phyloP scores from a whole-genome alignment of 371 early-diverging fungal genomes.

The Amoeboaphelidium protococcarum region DNA sequence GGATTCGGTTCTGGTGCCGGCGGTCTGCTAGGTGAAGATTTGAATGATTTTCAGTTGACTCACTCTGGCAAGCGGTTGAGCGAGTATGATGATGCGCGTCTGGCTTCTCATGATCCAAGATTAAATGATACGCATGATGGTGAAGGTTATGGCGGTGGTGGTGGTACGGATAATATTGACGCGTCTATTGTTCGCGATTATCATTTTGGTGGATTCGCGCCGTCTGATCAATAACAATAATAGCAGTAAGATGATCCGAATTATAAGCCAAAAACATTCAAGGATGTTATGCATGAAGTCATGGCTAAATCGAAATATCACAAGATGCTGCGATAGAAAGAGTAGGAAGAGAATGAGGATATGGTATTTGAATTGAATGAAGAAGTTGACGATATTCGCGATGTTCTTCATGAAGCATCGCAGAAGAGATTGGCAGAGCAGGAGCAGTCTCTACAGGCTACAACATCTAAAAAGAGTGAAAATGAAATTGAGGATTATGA shows the following conservation, averaged over 20 bases:
- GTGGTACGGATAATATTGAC: conserved; percentile 14
- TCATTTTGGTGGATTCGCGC: conserved; percentile 82
- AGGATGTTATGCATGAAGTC: conserved; percentile 81
- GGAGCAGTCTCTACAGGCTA: not conserved
- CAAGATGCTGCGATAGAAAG: conserved; percentile 61
- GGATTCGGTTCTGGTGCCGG: too few relatives aligned
- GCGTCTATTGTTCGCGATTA: conserved; percentile 28
- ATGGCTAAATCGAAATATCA: conserved; percentile 84
- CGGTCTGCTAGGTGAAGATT: too few relatives aligned
- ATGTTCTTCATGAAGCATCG: conserved; percentile 16
- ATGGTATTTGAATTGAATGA: conserved; percentile 55
- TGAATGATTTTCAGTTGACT: conserved; percentile 32
- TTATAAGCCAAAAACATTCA: conserved; percentile 36
- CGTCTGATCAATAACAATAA: too few relatives aligned
- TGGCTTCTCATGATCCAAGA: conserved; percentile 34
- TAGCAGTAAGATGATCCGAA: not conserved
- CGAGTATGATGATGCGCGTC: conserved; percentile 52
- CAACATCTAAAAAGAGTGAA: not conserved
- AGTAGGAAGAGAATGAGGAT: conserved; percentile 49
- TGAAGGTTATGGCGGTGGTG: not conserved
- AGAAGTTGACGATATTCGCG: conserved; percentile 49
- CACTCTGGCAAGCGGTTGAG: conserved; percentile 71
- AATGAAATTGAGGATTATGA: conserved; percentile 35
- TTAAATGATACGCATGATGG: conserved; percentile 21
- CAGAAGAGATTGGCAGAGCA: not conserved